Conservation (phyloP, 1,284 basidiomycete species). For the Xerocomus minutiporus region DNA sequence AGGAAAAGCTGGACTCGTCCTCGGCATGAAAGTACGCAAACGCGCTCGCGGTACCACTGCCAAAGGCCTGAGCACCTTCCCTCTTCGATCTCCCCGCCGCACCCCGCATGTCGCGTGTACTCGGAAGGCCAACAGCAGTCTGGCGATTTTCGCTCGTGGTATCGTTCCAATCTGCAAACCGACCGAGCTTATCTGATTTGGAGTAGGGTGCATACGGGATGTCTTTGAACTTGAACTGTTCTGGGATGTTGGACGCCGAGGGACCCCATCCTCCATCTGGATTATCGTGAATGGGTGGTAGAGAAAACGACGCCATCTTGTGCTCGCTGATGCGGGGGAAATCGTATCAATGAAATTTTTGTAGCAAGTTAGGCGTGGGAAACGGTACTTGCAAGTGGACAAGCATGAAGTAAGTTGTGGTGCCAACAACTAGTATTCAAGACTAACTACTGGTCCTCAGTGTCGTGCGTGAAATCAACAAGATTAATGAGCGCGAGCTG, state of each 20-base stretch:
- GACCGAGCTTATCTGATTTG: conserved; percentile 96
- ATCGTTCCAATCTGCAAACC: conserved; percentile 98
- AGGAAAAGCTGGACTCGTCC: conserved; percentile 95
- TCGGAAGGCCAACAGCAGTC: conserved; percentile 46
- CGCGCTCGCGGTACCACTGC: conserved; percentile 84
- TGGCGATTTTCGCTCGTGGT: conserved; percentile 62
- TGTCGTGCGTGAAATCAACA: conserved; percentile 88
- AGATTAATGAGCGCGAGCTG: conserved; percentile 92
- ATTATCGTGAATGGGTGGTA: conserved; percentile 76
- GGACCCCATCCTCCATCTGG: conserved; percentile 82
- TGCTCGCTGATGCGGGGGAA: conserved; percentile 16
- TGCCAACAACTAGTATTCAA: conserved; percentile 1
- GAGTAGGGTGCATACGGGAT: conserved; percentile 97
- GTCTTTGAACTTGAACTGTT: conserved; percentile 81
- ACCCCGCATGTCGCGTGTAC: conserved; percentile 47
- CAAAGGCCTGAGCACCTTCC: conserved; percentile 67
- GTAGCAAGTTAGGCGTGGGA: conserved; percentile 49
- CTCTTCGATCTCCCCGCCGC: conserved; percentile 53
- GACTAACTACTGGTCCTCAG: conserved; percentile 40
- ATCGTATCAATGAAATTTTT: conserved; percentile 17
- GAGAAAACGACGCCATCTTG: conserved; percentile 67
- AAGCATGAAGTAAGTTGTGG: conserved; percentile 62
- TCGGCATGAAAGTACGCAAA: conserved; percentile 99
- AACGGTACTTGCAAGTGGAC: conserved; percentile 28
- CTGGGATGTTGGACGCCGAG: conserved; percentile 67